These are phyloP conservation scores for Xylaria sp. DNA, from an alignment of 2,329 filamentous ascomycete genomes.

Conservation along the genomic window DNA sequence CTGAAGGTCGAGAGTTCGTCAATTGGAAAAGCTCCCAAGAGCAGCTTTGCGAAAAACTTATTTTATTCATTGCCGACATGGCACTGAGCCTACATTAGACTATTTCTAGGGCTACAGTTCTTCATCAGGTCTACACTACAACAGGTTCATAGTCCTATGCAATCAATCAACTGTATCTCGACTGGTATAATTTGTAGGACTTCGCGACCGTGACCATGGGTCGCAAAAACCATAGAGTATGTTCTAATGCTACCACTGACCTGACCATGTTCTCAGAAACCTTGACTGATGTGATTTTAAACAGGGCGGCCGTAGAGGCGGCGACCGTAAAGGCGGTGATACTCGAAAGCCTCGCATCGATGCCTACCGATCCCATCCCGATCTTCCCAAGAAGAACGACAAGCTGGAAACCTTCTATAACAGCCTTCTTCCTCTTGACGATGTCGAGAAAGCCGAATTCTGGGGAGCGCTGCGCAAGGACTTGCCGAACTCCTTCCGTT, in stretches of 20 bases:
- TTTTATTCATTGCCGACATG: background rate
- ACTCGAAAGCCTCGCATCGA: constrained; percentile 45
- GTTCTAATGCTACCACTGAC: constrained; percentile 13
- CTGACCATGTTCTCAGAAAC: background rate
- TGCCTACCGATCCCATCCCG: constrained; percentile 59
- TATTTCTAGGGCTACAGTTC: background rate
- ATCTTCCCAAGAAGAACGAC: constrained; percentile 81
- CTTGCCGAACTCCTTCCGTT: constrained; percentile 96
- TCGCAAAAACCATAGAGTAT: constrained; percentile 46
- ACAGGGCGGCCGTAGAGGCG: constrained; percentile 49
- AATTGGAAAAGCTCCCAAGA: constrained; percentile 5
- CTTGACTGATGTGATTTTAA: constrained; percentile 14
- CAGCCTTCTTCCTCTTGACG: constrained; percentile 76
- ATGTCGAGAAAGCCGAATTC: constrained; percentile 81
- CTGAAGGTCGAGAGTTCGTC: no score
- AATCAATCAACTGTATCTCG: background rate
- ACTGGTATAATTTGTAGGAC: background rate
- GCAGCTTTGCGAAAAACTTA: constrained; percentile 30
- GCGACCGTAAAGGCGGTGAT: constrained; percentile 46
- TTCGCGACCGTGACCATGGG: constrained; percentile 39
- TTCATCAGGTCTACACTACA: background rate
- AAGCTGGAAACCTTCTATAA: constrained; percentile 91
- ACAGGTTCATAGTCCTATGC: background rate
- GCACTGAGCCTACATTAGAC: background rate
- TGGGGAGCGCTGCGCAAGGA: constrained; percentile 86